phyloP scores from a whole-genome alignment of 2,329 filamentous ascomycete species.

The Conoideocrella luteorostrata region DNA sequence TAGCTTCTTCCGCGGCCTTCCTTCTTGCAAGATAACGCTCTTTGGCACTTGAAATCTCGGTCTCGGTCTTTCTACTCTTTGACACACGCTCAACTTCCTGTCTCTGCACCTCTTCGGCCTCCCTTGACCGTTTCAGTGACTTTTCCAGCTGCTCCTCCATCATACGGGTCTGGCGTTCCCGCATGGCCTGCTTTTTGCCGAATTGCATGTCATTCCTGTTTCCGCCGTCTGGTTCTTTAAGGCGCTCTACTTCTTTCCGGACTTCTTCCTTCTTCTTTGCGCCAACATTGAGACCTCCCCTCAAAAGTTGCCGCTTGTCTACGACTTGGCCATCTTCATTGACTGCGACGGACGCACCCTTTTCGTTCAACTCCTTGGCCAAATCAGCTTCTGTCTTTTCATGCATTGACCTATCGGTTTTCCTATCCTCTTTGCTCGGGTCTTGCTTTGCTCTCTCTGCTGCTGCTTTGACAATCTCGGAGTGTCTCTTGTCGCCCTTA shows the following conservation, averaged over 20 bases:
- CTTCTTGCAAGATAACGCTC: constrained; percentile 77
- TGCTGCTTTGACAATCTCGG: constrained; percentile 62
- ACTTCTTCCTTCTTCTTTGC: constrained; percentile 50
- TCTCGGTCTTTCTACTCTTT: constrained; percentile 73
- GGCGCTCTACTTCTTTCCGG: constrained; percentile 17
- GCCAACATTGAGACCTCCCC: constrained; percentile 67
- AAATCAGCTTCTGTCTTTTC: constrained; percentile 55
- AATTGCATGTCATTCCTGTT: constrained; percentile 34
- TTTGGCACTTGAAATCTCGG: constrained; percentile 69
- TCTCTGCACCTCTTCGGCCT: constrained; percentile 61
- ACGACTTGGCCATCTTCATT: constrained; percentile 81
- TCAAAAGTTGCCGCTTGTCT: constrained; percentile 75
- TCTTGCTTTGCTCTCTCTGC: constrained; percentile 45
- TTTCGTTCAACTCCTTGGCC: constrained; percentile 61
- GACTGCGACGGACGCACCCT: constrained; percentile 55
- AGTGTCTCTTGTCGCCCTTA: constrained; percentile 62
- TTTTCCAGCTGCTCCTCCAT: constrained; percentile 71
- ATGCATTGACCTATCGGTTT: constrained; percentile 36
- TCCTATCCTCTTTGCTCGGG: constrained; percentile 16
- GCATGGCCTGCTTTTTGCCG: constrained; percentile 57
- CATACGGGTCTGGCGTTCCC: constrained; percentile 73
- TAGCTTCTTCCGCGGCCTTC: constrained; percentile 63
- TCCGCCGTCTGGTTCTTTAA: constrained; percentile 23
- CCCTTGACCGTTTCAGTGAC: constrained; percentile 62
- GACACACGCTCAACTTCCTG: constrained; percentile 55